These are phyloP conservation scores for Hortiboletus rubellus DNA, from an alignment of 1,284 basidiomycete genomes.

Conservation along the genomic window DNA sequence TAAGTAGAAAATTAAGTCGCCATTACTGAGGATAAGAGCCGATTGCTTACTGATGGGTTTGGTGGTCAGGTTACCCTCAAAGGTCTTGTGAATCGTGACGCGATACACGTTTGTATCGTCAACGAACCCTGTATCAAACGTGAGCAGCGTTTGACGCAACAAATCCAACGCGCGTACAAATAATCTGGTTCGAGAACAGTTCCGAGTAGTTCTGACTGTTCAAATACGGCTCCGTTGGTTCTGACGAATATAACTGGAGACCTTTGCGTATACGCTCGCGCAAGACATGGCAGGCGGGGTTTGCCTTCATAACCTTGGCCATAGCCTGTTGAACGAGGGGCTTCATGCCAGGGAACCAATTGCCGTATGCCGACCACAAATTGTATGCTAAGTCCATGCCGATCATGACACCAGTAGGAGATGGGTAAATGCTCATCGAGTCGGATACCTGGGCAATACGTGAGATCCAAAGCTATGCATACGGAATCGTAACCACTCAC, in stretches of 20 bases:
- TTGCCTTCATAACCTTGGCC: slow-evolving; percentile 99
- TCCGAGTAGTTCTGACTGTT: slow-evolving; percentile 99
- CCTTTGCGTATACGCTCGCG: slow-evolving; percentile 99
- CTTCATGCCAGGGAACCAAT: slow-evolving; percentile 99
- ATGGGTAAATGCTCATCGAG: slow-evolving; percentile 97
- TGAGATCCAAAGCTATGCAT: slow-evolving; percentile 4
- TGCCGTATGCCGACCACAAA: slow-evolving; percentile 98
- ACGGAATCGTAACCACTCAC: slow-evolving; percentile 42
- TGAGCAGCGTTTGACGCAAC: slow-evolving; percentile 5
- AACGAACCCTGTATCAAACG: slow-evolving; percentile 73
- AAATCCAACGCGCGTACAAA: slow-evolving; percentile 61
- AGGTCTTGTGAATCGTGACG: slow-evolving; percentile 99
- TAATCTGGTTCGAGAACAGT: slow-evolving; percentile 99
- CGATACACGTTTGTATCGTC: slow-evolving; percentile 99
- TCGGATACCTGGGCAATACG: slow-evolving; percentile 68
- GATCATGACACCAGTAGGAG: slow-evolving; percentile 97
- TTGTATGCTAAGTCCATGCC: slow-evolving; percentile 99
- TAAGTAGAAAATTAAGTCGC: slow-evolving; percentile 28
- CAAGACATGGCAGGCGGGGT: slow-evolving; percentile 96
- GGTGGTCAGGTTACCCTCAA: slow-evolving; percentile 99
- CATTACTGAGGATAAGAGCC: background rate
- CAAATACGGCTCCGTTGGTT: slow-evolving; percentile 98
- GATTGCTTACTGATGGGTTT: slow-evolving; percentile 87
- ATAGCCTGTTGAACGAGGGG: slow-evolving; percentile 98
- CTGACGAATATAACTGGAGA: slow-evolving; percentile 97